Base-by-base conservation (phyloP, 805 yeast genomes). In the Myxozyma sirexii region DNA sequence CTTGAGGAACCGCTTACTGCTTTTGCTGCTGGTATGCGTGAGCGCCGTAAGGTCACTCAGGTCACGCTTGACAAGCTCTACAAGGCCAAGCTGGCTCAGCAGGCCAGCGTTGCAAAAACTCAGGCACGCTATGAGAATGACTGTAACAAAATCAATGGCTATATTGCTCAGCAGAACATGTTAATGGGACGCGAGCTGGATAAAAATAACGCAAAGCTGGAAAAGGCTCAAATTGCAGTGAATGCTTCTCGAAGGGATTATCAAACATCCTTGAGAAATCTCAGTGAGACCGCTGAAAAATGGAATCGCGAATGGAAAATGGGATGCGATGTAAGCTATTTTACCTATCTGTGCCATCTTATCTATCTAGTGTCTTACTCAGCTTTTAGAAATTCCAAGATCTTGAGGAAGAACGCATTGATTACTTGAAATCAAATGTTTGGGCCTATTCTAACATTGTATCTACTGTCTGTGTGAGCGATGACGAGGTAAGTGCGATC, bases 391-490 rank as follows among this genome's bases (percentile, higher is more conserved):
- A 80, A 62, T 77, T 86, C 63, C 91, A 90, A 72, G 80, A 76
- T 54, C 72, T 87, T 48, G 97, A 90, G 70, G 82, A 83, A 50
- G 90, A 87, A 69, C 80, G 92, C 63, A 81, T 88, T 56, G 86
- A 86, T 67, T 80, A 84, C 62, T 69, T 87, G 57, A 86, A 88
- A 68, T 77, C 86, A 17, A 88, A 85, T 66, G 72, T 90, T 60
- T 90, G 96, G 88, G 87, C 84, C 44, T 89, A 79, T 69, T 84
- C 93, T 48, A 90, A 90, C 72, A 79, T 84, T 41, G 77, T 88
- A 7, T 88, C 96, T 6, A 79, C 89, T 0, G 78, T 85, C 2
- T 90, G 96, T 70, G 92, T 90, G 33, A 82, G 84, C 45, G 88
- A 86, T 68, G 97, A 90, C 69, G 86, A 61, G 58, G 57, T 54